Percentiles rank a stretch among this genome's conserved stretches.
phyloP scores from a whole-genome alignment of 441 rosid genomes.

The Populus hybrid region DNA sequence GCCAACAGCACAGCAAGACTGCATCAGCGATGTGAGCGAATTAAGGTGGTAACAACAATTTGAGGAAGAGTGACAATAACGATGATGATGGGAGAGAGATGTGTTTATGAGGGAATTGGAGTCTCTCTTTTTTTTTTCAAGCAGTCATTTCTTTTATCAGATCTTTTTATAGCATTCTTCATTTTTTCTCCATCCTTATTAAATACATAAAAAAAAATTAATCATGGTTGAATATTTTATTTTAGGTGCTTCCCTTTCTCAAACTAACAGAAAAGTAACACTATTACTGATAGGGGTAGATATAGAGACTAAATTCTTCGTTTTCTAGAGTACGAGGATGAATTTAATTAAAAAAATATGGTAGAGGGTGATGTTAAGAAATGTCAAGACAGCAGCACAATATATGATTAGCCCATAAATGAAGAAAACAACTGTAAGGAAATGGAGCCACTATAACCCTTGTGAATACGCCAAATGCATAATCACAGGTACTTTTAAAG shows the following conservation, averaged over 20 bases:
- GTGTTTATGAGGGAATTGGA: not conserved
- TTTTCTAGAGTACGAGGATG: no score
- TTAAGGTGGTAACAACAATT: not conserved
- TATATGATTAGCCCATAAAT: no score
- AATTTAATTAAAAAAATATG: no score
- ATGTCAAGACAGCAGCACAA: not conserved
- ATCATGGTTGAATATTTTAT: no score
- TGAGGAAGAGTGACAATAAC: not conserved
- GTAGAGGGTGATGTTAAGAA: no score
- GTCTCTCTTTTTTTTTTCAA: not conserved
- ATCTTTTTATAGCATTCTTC: not conserved
- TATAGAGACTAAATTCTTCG: no score
- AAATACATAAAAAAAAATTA: no score
- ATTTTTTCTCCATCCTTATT: no score
- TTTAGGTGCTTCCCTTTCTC: no score
- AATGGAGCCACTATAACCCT: not conserved
- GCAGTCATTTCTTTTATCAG: not conserved
- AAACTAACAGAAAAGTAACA: no score
- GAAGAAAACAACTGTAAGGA: not conserved
- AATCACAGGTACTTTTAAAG: constrained; percentile 4
- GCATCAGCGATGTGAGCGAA: not conserved
- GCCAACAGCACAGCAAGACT: not conserved
- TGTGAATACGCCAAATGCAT: not conserved
- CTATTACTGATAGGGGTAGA: no score
- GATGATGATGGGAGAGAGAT: no score